These are phyloP conservation scores for Fusarium dlaminii DNA, from an alignment of 2,329 filamentous ascomycete genomes.

Conservation along the genomic window DNA sequence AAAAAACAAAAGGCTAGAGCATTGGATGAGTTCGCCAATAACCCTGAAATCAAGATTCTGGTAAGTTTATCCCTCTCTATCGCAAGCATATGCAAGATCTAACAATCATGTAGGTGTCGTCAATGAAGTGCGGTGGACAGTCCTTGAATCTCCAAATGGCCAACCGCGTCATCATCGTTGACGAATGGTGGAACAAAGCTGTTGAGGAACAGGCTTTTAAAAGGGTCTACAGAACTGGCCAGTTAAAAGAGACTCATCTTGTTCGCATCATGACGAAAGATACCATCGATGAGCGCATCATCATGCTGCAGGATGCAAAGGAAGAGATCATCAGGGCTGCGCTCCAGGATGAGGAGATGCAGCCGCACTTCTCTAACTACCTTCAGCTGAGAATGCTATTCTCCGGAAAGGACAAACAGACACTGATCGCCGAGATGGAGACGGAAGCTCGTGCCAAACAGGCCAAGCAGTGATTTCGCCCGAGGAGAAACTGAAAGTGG, in stretches of 20 bases:
- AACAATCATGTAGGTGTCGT: conserved; percentile 43
- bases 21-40: conserved; percentile 36
- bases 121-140: conserved; percentile 49
- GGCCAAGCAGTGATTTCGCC: rapidly evolving
- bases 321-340: conserved; percentile 53
- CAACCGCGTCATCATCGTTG: conserved; percentile 64
- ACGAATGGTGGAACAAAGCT: conserved; percentile 70
- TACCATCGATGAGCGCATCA: conserved; percentile 67
- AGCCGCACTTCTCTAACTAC: not conserved
- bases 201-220: conserved; percentile 70
- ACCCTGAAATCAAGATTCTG: conserved; percentile 42
- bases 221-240: conserved; percentile 72
- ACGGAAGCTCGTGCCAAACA: not conserved
- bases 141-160: conserved; percentile 54
- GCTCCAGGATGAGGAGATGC: conserved; percentile 44
- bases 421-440: not conserved
- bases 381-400: conserved; percentile 1
- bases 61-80: conserved; percentile 41
- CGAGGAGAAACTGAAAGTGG: rapidly evolving
- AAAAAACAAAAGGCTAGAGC: conserved; percentile 18
- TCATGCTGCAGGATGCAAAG: conserved; percentile 66
- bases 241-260: conserved; percentile 67
- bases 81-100: not conserved
- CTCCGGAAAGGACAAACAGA: rapidly evolving
- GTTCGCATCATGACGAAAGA: conserved; percentile 64